Evolutionary conservation across 1,284 basidiomycete genomes (phyloP).

Genomic region (Melampsora larici-populina): DNA sequence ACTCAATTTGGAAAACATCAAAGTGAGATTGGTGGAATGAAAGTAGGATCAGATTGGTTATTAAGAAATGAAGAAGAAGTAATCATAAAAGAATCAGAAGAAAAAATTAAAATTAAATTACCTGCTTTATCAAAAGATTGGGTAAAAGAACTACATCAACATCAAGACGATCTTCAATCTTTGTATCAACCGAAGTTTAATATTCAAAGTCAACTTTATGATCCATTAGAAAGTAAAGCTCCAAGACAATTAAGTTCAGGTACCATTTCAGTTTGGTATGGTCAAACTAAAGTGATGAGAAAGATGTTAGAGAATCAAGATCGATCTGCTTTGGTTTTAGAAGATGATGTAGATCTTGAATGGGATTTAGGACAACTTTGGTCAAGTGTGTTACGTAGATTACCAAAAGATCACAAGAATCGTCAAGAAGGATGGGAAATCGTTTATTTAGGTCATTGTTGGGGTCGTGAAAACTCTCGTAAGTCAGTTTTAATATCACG

Average conservation of each 20-base stretch:
- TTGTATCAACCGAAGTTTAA: constrained; percentile 17
- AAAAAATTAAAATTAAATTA: constrained; percentile 3
- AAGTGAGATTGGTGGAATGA: constrained; percentile 41
- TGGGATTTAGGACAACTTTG: constrained; percentile 62
- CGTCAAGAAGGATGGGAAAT: constrained; percentile 64
- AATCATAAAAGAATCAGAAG: background rate
- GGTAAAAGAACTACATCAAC: constrained; percentile 28
- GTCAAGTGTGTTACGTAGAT: constrained; percentile 58
- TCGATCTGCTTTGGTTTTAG: constrained; percentile 62
- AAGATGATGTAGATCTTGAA: constrained; percentile 77
- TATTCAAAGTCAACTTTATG: constrained; percentile 39
- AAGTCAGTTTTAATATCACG: background rate
- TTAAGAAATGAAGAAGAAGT: background rate
- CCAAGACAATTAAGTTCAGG: constrained; percentile 53
- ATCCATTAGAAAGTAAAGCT: constrained; percentile 42
- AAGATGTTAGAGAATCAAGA: constrained; percentile 50
- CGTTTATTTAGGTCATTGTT: constrained; percentile 64
- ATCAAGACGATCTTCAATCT: background rate
- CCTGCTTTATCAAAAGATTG: background rate
- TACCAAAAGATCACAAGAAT: constrained; percentile 56
- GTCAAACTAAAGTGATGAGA: constrained; percentile 63
- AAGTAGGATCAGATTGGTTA: constrained; percentile 42
- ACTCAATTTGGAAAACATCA: background rate
- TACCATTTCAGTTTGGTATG: constrained; percentile 70
- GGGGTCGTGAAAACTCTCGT: constrained; percentile 48